Percentiles rank a stretch among this genome's conserved stretches.
Evolutionary conservation across 495 filamentous ascomycete species (phyloP).

Genomic region (Annulohypoxylon moriforme): DNA sequence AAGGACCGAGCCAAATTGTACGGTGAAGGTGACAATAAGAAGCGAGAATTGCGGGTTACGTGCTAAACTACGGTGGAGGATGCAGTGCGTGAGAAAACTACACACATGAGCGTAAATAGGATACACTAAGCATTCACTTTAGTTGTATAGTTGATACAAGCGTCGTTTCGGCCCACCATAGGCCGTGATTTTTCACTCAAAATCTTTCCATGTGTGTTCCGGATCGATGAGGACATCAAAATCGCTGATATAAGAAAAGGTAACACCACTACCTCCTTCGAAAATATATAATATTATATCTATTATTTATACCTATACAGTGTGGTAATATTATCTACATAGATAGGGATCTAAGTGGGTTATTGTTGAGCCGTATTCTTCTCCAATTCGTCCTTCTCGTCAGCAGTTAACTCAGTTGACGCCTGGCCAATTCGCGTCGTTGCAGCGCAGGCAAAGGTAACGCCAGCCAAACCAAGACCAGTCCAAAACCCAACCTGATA

Average conservation of each 20-base stretch:
- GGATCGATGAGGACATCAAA: too few relatives aligned
- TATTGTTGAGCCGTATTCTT: conserved; percentile 1
- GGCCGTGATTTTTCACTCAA: too few relatives aligned
- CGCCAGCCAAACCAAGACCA: conserved; percentile 66
- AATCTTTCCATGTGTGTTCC: too few relatives aligned
- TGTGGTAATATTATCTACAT: neutral
- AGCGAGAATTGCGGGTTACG: conserved; percentile 24
- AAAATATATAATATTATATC: neutral
- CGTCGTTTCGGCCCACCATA: neutral
- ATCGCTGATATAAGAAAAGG: too few relatives aligned
- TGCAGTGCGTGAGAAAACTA: neutral
- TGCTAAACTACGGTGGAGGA: neutral
- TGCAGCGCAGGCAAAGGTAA: conserved; percentile 65
- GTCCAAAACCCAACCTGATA: conserved; percentile 78
- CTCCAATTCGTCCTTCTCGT: conserved; percentile 62
- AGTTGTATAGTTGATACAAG: neutral
- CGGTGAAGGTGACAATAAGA: neutral
- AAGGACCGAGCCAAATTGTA: conserved; percentile 39
- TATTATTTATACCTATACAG: neutral
- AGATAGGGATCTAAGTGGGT: neutral
- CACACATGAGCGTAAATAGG: neutral
- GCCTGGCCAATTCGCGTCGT: conserved; percentile 77
- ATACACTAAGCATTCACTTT: neutral
- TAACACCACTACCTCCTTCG: too few relatives aligned
- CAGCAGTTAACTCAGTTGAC: conserved; percentile 73